Evolutionary conservation across 352 stramenopile genomes (phyloP).

Genomic region (Albugo laibachii): DNA sequence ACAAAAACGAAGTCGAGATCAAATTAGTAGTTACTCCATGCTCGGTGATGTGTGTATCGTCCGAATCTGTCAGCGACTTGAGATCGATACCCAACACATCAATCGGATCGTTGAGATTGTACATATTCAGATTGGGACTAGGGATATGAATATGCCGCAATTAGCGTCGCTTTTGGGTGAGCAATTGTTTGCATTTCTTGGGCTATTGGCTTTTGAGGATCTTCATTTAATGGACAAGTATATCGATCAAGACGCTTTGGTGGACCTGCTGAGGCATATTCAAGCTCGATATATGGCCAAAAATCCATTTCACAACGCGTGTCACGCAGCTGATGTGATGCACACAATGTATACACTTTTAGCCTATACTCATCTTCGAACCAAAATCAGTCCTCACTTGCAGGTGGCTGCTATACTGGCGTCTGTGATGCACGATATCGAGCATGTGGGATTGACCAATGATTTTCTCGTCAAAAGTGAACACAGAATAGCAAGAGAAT

Average conservation of each 20-base stretch:
- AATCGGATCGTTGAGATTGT: constrained; percentile 22
- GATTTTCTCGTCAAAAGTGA: constrained; percentile 74
- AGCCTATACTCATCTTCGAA: constrained; percentile 22
- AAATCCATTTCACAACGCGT: constrained; percentile 74
- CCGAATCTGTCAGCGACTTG: too few species aligned
- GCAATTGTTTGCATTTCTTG: constrained; percentile 44
- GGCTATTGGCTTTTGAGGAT: constrained; percentile 43
- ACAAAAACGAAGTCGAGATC: too few species aligned
- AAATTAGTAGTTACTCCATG: too few species aligned
- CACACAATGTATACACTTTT: constrained; percentile 63
- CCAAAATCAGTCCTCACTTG: constrained; percentile 28
- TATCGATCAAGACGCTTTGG: constrained; percentile 14
- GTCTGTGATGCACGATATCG: constrained; percentile 70
- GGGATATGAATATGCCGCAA: constrained; percentile 41
- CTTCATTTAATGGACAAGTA: constrained; percentile 12
- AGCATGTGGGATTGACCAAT: constrained; percentile 76
- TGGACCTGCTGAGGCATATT: constrained; percentile 27
- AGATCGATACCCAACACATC: too few species aligned
- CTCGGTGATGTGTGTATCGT: too few species aligned
- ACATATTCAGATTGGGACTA: constrained; percentile 31
- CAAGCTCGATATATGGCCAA: constrained; percentile 22
- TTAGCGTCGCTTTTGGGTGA: constrained; percentile 34
- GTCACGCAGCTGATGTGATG: constrained; percentile 67
- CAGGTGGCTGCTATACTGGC: constrained; percentile 56
- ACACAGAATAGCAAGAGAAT: constrained; percentile 57